A percentile compares a stretch with the other conserved stretches of the same genome.
Conservation (phyloP, 1,284 basidiomycete species). For the Irpex lacteus region DNA sequence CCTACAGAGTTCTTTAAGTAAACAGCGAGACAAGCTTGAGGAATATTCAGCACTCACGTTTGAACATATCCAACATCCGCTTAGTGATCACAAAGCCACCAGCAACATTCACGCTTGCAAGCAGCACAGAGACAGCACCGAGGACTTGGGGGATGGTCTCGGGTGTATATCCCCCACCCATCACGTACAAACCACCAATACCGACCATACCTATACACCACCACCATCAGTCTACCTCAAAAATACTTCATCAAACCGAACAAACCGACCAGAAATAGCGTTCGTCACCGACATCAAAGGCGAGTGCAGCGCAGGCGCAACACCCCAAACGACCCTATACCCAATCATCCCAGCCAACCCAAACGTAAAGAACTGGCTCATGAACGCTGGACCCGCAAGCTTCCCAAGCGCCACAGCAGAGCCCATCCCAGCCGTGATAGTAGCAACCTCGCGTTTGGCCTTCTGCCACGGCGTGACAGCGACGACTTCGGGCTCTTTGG, state of each 20-base stretch:
- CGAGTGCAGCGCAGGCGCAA: constrained; percentile 80
- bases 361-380: constrained; percentile 84
- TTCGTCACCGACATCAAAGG: constrained; percentile 86
- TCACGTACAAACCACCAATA: constrained; percentile 81
- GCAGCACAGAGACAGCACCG: constrained; percentile 75
- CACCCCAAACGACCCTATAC: constrained; percentile 86
- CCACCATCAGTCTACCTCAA: neutral
- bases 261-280: constrained; percentile 60
- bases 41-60: constrained; percentile 45
- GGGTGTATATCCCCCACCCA: constrained; percentile 84
- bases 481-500: constrained; percentile 45
- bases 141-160: constrained; percentile 75
- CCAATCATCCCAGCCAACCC: constrained; percentile 80
- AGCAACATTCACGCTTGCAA: constrained; percentile 82
- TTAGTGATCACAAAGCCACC: constrained; percentile 85
- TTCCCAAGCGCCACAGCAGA: constrained; percentile 72
- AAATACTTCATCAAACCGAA: neutral
- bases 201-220: constrained; percentile 62
- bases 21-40: neutral
- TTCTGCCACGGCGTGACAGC: constrained; percentile 85
- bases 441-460: constrained; percentile 65
- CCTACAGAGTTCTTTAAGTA: no score
- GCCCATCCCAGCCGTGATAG: constrained; percentile 74
- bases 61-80: constrained; percentile 89
- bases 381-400: constrained; percentile 73